Evolutionary conservation across 495 filamentous ascomycete genomes (phyloP).

Genomic region (Peziza echinospora): DNA sequence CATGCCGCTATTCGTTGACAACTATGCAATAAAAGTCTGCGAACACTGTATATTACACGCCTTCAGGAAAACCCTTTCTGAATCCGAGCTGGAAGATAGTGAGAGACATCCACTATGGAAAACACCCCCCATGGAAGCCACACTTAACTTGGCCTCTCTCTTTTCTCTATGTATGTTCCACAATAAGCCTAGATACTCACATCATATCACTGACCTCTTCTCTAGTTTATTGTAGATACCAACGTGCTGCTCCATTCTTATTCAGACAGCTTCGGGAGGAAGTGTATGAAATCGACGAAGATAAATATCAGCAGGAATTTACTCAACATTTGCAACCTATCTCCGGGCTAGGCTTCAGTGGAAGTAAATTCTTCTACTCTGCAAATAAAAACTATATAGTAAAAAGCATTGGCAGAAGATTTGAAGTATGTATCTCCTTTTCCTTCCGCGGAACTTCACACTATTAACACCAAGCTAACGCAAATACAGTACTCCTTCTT

Average conservation of each 20-base stretch:
- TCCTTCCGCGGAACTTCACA: background rate
- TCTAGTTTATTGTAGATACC: constrained; percentile 10
- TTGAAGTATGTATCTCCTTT: constrained; percentile 3
- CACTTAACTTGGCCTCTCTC: constrained; percentile 8
- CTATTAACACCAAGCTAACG: background rate
- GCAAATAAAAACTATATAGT: constrained; percentile 12
- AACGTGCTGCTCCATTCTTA: constrained; percentile 15
- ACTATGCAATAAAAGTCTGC: too few species aligned
- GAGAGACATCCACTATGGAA: background rate
- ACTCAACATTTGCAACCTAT: constrained; percentile 5
- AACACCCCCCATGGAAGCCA: constrained; percentile 4
- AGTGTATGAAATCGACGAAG: constrained; percentile 10
- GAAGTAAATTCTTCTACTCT: constrained; percentile 14
- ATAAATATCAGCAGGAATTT: constrained; percentile 12
- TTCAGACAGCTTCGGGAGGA: constrained; percentile 11
- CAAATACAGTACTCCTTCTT: constrained; percentile 8
- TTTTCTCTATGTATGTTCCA: constrained; percentile 12
- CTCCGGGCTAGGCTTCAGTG: constrained; percentile 14
- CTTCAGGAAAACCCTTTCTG: too few species aligned
- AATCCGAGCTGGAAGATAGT: background rate
- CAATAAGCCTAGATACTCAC: constrained; percentile 7
- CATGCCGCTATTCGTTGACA: too few species aligned
- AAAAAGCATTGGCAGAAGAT: constrained; percentile 14
- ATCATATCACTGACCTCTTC: constrained; percentile 8
- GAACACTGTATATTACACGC: too few species aligned